These are phyloP conservation scores for Nidula microcarpa DNA, from an alignment of 768 basidiomycete genomes.

Conservation along the genomic window DNA sequence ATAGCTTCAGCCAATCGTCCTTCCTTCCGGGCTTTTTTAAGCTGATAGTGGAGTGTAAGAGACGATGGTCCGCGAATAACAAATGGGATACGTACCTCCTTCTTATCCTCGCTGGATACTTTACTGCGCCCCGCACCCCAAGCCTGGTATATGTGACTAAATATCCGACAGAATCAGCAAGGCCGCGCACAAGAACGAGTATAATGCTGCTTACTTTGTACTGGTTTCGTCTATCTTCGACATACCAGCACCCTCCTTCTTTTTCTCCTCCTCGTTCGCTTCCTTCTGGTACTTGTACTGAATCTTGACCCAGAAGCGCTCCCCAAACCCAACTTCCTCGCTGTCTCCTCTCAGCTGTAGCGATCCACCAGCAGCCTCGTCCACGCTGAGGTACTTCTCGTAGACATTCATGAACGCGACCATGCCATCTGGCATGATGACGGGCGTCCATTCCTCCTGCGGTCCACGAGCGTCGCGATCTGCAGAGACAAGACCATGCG, in stretches of 20 bases:
- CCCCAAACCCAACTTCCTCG: slow-evolving; percentile 80
- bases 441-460: slow-evolving; percentile 92
- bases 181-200: neutral
- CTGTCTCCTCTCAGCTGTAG: slow-evolving; percentile 80
- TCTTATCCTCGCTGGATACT: slow-evolving; percentile 66
- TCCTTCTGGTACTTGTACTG: slow-evolving; percentile 89
- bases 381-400: slow-evolving; percentile 82
- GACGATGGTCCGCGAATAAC: neutral
- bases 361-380: slow-evolving; percentile 82
- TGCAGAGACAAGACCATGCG: slow-evolving; percentile 78
- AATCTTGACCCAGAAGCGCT: slow-evolving; percentile 87
- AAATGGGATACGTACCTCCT: slow-evolving; percentile 47
- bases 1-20: slow-evolving; percentile 79
- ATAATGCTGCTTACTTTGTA: slow-evolving; percentile 56
- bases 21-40: slow-evolving; percentile 76
- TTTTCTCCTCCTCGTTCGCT: slow-evolving; percentile 74
- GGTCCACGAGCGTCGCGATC: slow-evolving; percentile 88
- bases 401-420: slow-evolving; percentile 86
- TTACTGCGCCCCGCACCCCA: slow-evolving; percentile 82
- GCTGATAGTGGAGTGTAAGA: slow-evolving; percentile 29
- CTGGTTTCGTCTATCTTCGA: slow-evolving; percentile 66
- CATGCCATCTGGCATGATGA: slow-evolving; percentile 81
- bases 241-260: slow-evolving; percentile 55
- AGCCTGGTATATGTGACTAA: slow-evolving; percentile 70
- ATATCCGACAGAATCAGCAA: neutral